phyloP scores from a whole-genome alignment of 1,284 basidiomycete species.

The Ceratobasidium sp. region DNA sequence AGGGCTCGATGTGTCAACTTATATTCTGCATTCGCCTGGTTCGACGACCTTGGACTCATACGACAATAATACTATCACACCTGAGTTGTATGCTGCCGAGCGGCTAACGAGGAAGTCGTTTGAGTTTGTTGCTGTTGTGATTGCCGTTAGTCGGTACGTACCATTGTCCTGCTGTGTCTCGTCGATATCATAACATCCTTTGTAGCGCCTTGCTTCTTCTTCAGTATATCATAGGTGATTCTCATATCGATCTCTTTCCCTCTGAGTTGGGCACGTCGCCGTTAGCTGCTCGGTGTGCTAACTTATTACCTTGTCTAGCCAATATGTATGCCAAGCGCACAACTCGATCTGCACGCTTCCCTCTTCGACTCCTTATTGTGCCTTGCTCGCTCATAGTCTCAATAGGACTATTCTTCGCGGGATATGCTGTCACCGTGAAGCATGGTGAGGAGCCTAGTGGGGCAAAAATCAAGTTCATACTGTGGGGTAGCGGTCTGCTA shows the following conservation, averaged over 20 bases:
- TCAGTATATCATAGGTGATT: slow-evolving; percentile 11
- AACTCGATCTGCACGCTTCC: neutral
- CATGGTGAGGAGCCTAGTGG: slow-evolving; percentile 5
- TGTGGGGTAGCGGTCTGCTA: slow-evolving; percentile 15
- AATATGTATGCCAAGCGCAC: neutral
- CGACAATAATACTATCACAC: neutral
- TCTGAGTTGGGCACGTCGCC: no score
- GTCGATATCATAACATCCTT: neutral
- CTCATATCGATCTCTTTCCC: no score
- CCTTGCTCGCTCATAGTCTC: neutral
- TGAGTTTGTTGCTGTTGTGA: neutral
- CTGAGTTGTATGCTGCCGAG: neutral
- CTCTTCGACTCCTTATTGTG: slow-evolving; percentile 5
- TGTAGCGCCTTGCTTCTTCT: slow-evolving; percentile 5
- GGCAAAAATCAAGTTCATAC: slow-evolving; percentile 29
- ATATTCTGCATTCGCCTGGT: slow-evolving; percentile 38
- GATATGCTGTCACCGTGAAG: slow-evolving; percentile 4
- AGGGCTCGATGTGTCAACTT: slow-evolving; percentile 30
- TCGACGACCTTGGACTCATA: neutral
- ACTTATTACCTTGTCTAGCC: neutral
- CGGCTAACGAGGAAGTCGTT: neutral
- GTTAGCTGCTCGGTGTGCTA: neutral
- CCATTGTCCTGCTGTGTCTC: neutral
- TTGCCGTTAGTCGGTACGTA: slow-evolving; percentile 28
- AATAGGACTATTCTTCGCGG: slow-evolving; percentile 12